Percentiles rank a stretch among this genome's conserved stretches.
Evolutionary conservation across 2,329 filamentous ascomycete species (phyloP).

Genomic region (Bipolaris bicolor): DNA sequence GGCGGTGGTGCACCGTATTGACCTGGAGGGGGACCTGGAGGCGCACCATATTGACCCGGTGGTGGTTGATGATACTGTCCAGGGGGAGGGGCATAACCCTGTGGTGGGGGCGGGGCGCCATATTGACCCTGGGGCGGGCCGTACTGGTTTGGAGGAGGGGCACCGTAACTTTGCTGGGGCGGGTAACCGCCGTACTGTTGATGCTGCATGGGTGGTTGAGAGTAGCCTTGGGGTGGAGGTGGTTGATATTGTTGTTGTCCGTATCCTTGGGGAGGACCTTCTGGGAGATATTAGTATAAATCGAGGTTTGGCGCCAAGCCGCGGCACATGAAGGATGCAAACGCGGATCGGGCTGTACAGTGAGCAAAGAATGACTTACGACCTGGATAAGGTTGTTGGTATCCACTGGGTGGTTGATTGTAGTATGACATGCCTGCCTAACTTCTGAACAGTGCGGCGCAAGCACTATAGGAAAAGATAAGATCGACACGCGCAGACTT

Average conservation of each 20-base stretch:
- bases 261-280: conserved; percentile 37
- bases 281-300: conserved; percentile 34
- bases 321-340: conserved; percentile 10
- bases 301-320: conserved; percentile 25
- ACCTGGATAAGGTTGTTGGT: conserved; percentile 37
- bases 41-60: conserved; percentile 44
- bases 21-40: conserved; percentile 35
- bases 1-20: conserved; percentile 13
- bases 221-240: conserved; percentile 28
- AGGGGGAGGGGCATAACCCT: conserved; percentile 27
- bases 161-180: conserved; percentile 42
- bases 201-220: conserved; percentile 45
- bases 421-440: conserved; percentile 33
- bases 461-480: not conserved
- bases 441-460: not conserved
- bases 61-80: conserved; percentile 21
- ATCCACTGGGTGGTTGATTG: conserved; percentile 38
- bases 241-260: conserved; percentile 25
- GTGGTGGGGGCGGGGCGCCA: conserved; percentile 26
- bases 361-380: conserved; percentile 33
- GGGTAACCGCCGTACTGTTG: conserved; percentile 43
- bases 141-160: conserved; percentile 42
- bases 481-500: not conserved
- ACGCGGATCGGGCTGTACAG: conserved; percentile 15
- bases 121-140: conserved; percentile 29